Evolutionary conservation across 495 filamentous ascomycete species (phyloP), one percentile per base, ranked within the genome.

Genomic region (Penicillium parvum): DNA sequence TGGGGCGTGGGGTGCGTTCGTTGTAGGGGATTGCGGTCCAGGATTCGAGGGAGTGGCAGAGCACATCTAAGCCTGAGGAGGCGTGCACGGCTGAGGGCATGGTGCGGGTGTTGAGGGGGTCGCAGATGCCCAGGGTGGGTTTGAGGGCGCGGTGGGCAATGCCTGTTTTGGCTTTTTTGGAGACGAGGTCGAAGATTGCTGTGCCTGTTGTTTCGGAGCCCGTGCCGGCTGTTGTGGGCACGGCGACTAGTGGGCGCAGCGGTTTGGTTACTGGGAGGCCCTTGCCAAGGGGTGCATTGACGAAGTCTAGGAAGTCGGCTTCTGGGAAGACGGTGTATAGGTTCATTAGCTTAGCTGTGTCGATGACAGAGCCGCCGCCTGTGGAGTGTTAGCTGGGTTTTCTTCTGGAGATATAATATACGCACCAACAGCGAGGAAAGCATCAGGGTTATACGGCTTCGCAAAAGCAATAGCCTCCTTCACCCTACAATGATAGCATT

Each of bases 321-420:
- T 94, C 80, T 0, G 89, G 90, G 64, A 82, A 94, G 59, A 78
- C 82, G 1, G 81, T 85, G 67, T 96, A 97, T 1, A 98, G 78
- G 61, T 98, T 98, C 88, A 97, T 96, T 17, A 97, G 75, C 68
- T 98, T 98, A 23, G 92, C 90, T 1, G 92, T 98, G 68, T 98
- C 92, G 53, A 98, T 98, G 26, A 96, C 86, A 15, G 82, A 86
- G 15, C 85, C 85, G 38, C 85, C 71, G 33, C 71, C 70, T 73
- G 14, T 18, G 30, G 25, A 45, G 8, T 20, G 15, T 32, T 18
- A 32, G 49, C 49, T 16, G 36, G 15, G 19, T 21, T 16, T 3
- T 0, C 3, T 15, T 34, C 12, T 9, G 12, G 5, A 0, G 19
- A 17, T 10, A 12, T 0, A 5, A 25, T 8, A 16, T 40, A 61